phyloP scores from a whole-genome alignment of 257 asterid genomes.

The Solanum megistacrolobum region DNA sequence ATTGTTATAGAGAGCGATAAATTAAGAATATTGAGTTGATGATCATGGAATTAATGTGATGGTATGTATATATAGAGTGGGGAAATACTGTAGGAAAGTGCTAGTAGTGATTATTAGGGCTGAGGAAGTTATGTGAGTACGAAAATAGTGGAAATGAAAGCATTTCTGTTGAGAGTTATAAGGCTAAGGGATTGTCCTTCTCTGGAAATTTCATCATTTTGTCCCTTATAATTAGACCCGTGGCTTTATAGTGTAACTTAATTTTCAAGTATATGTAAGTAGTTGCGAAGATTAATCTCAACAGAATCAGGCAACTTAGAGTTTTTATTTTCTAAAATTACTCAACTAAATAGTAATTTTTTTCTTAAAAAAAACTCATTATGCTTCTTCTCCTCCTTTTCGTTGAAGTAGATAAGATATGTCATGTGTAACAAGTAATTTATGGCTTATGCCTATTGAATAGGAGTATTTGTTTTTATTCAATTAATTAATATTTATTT shows the following conservation, averaged over 20 bases:
- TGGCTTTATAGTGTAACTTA: not conserved
- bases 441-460: not conserved
- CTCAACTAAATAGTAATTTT: not conserved
- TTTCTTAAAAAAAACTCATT: too few relatives aligned
- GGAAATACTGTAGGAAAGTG: not conserved
- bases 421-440: not conserved
- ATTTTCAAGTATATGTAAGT: not conserved
- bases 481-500: too few relatives aligned
- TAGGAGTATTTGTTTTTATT: not conserved
- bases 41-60: not conserved
- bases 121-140: not conserved
- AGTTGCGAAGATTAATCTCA: not conserved
- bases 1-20: not conserved
- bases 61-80: not conserved
- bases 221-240: not conserved
- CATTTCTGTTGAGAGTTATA: not conserved
- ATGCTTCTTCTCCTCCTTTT: not conserved
- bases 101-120: not conserved
- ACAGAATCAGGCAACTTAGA: not conserved
- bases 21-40: not conserved
- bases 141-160: not conserved
- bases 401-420: not conserved
- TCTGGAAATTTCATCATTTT: not conserved
- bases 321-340: too few relatives aligned
- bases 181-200: not conserved